A percentile compares a stretch with the other conserved stretches of the same genome.
phyloP scores from a whole-genome alignment of 257 asterid species.

The Agastache rugosa region DNA sequence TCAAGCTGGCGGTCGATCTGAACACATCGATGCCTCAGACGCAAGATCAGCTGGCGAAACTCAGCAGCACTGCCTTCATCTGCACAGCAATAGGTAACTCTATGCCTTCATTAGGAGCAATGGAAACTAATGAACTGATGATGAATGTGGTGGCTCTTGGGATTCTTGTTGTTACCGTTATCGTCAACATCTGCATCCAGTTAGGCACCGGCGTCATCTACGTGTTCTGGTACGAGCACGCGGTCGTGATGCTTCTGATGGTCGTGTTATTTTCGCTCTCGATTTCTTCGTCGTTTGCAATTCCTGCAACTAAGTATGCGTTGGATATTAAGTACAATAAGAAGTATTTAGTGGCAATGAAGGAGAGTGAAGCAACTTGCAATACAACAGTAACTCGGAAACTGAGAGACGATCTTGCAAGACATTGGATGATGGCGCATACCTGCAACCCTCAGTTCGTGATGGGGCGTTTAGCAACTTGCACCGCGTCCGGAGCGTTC shows the following conservation, averaged over 20 bases:
- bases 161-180: conserved; percentile 65
- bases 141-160: conserved; percentile 72
- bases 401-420: conserved; percentile 56
- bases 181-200: conserved; percentile 68
- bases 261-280: conserved; percentile 50
- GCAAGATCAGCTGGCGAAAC: conserved; percentile 73
- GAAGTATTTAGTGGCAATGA: conserved; percentile 44
- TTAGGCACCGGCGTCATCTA: conserved; percentile 76
- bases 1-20: conserved; percentile 78
- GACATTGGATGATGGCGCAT: conserved; percentile 92
- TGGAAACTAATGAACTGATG: conserved; percentile 65
- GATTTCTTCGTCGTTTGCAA: conserved; percentile 61
- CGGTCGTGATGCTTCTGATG: conserved; percentile 53
- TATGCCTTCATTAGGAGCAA: conserved; percentile 75
- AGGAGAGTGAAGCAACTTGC: conserved; percentile 40
- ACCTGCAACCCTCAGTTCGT: conserved; percentile 83
- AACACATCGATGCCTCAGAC: conserved; percentile 79
- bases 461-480: conserved; percentile 70
- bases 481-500: conserved; percentile 76
- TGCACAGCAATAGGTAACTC: conserved; percentile 69
- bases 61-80: conserved; percentile 67
- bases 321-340: conserved; percentile 59
- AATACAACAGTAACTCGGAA: conserved; percentile 41
- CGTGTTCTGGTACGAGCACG: conserved; percentile 63
- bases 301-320: conserved; percentile 59